Base-by-base conservation (phyloP, 2,329 filamentous ascomycete genomes). In the Talaromyces sp. region DNA sequence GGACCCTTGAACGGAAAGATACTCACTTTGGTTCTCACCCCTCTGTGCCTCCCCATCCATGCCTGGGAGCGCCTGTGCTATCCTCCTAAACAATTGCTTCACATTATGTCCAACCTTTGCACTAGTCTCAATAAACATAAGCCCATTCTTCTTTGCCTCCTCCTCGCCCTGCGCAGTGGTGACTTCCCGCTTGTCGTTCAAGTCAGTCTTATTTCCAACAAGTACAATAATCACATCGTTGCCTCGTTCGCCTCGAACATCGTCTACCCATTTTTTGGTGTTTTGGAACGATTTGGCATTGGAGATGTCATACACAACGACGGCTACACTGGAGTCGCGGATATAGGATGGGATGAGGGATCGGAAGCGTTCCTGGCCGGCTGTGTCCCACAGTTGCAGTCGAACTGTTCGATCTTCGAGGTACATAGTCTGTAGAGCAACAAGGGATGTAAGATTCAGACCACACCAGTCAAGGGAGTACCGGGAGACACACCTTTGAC, bases 111-210 rank as follows among this genome's bases (percentile, higher is more conserved):
- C 93, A 13, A 97, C 85, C 85, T 99, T 99, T 63, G 95, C 95
- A 78, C 93, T 97, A 63, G 95, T 99, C 85, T 99, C 95, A 73
- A 99, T 95, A 75, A 99, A 99, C 91, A 99, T 97, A 71, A 97
- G 83, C 70, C 95, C 95, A 80, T 97, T 94, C 84, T 94, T 94
- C 86, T 96, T 97, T 50, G 94, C 94, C 82, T 99, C 95, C 73
- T 98, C 95, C 79, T 99, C 95, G 66, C 95, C 95, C 80, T 98
- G 93, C 75, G 91, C 89, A 41, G 93, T 96, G 49, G 94, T 99
- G 67, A 99, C 95, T 81, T 99, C 94, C 63, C 95, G 88, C 86
- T 97, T 98, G 80, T 99, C 95, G 79, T 95, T 96, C 79, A 99
- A 81, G 85, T 99, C 95, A 52, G 95, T 99, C 88, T 99, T 99